A percentile compares a stretch with the other conserved stretches of the same genome.
These are phyloP conservation scores for Helotiales sp. DNA, from an alignment of 2,329 filamentous ascomycete species.

Conservation along the genomic window DNA sequence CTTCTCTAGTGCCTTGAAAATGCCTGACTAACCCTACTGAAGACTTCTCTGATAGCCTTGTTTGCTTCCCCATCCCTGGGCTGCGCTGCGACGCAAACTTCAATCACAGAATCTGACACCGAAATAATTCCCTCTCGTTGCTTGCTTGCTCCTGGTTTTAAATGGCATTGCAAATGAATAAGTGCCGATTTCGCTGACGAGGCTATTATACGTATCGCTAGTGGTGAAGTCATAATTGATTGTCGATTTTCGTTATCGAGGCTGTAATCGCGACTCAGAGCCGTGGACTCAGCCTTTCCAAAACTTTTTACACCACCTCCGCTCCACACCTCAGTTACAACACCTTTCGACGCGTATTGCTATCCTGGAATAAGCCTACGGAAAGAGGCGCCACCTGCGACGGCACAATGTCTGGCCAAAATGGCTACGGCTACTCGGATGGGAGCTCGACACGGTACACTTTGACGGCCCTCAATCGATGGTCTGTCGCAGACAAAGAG, in stretches of 20 bases:
- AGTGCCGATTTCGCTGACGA: constrained; percentile 47
- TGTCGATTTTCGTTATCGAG: neutral
- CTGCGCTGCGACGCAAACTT: constrained; percentile 65
- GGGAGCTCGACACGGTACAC: constrained; percentile 45
- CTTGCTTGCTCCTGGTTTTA: constrained; percentile 65
- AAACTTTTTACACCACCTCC: neutral
- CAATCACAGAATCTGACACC: constrained; percentile 56
- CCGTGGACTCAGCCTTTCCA: neutral
- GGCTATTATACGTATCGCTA: constrained; percentile 48
- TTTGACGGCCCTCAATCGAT: constrained; percentile 74
- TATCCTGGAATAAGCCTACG: constrained; percentile 13
- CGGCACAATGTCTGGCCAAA: constrained; percentile 10
- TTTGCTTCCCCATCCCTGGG: constrained; percentile 70
- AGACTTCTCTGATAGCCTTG: constrained; percentile 60
- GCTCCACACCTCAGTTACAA: neutral
- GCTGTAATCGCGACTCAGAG: constrained; percentile 3
- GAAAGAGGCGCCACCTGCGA: constrained; percentile 13
- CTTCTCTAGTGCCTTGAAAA: neutral
- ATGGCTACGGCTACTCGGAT: constrained; percentile 14
- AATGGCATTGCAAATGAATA: constrained; percentile 63
- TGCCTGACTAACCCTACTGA: constrained; percentile 53
- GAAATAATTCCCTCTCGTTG: constrained; percentile 60
- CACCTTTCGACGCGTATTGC: neutral
- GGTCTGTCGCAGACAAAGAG: constrained; percentile 72
- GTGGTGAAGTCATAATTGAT: constrained; percentile 20